Base-by-base conservation (phyloP, 345 rosid species). In the Bruguiera sexangula region DNA sequence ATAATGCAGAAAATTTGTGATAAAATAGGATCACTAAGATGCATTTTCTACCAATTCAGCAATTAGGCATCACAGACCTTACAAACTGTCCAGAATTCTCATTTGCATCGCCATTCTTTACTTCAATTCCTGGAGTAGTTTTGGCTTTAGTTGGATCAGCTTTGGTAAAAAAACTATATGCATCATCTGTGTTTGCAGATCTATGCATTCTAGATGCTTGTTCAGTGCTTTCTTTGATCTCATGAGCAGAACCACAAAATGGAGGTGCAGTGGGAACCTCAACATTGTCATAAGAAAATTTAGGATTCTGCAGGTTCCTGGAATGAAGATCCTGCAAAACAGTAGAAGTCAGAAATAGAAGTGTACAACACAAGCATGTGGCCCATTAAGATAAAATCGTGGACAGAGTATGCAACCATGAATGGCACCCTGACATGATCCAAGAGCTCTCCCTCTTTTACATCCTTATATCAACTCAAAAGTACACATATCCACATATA, bases 201-300 rank as follows among this genome's bases (percentile, higher is more conserved):
- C 69, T 70, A 24, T 39, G 78, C 32, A 63, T 54, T 66, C 72
- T 61, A 72, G 75, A 67, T 60, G 63, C 78, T 66, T 76, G 75
- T 73, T 66, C 78, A 65, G 10, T 43, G 58, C 62, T 73, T 67
- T 75, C 78, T 59, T 80, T 78, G 34, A 84, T 85, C 80, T 88
- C 89, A 66, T 72, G 85, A 62, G 75, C 79, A 56, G 87, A 76
- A 75, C 83, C 78, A 65, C 84, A 81, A 81, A 76, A 54, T 55
- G 97, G 98, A 68, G 99, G 99, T 30, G 99, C 98, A 82, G 91
- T 92, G 10, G 98, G 96, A 72, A 86, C 73, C 73, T 85, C 92
- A 55, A 84, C 92, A 55, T 82, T 84, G 27, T 78, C 89, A 67
- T 84, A 83, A 43, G 67, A 62, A 68, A 76, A 78, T 63, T 76